A percentile compares a stretch with the other conserved stretches of the same genome.
These are phyloP conservation scores for Hypoxylon sp. DNA, from an alignment of 2,329 filamentous ascomycete species.

Conservation along the genomic window DNA sequence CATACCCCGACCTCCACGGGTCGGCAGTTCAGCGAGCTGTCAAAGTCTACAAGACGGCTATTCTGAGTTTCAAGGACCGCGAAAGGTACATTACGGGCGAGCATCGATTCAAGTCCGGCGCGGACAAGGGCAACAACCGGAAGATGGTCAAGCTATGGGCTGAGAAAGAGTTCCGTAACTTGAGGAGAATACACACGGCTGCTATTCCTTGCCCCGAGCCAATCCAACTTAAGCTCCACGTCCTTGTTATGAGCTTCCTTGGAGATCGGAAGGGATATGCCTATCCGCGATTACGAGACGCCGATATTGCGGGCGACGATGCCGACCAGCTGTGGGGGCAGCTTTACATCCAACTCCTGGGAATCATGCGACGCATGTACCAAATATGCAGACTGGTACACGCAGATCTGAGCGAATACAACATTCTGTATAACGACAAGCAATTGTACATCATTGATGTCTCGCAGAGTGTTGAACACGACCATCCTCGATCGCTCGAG, in stretches of 20 bases:
- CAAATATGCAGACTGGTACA: constrained; percentile 93
- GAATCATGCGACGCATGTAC: constrained; percentile 93
- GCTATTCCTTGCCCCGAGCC: constrained; percentile 93
- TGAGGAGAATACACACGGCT: constrained; percentile 83
- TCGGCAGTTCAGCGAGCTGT: constrained; percentile 81
- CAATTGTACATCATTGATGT: constrained; percentile 96
- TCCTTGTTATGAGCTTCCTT: constrained; percentile 93
- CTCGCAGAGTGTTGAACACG: constrained; percentile 95
- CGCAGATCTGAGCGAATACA: constrained; percentile 98
- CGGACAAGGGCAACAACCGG: constrained; percentile 93
- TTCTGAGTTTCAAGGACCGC: constrained; percentile 96
- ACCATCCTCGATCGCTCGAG: constrained; percentile 91
- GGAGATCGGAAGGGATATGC: constrained; percentile 89
- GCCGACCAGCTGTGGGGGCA: constrained; percentile 78
- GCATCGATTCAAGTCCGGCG: constrained; percentile 88
- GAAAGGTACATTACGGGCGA: constrained; percentile 97
- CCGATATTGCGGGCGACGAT: constrained; percentile 76
- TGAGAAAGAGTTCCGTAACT: constrained; percentile 96
- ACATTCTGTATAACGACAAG: constrained; percentile 87
- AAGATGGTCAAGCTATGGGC: constrained; percentile 99
- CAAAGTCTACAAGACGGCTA: constrained; percentile 99
- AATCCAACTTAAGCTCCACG: constrained; percentile 89
- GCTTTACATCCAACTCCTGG: constrained; percentile 85
- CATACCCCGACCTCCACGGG: constrained; percentile 65
- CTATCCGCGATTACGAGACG: constrained; percentile 89